Evolutionary conservation across 768 basidiomycete genomes (phyloP), one percentile per base, ranked within the genome.

Genomic region (Trametes villosa): DNA sequence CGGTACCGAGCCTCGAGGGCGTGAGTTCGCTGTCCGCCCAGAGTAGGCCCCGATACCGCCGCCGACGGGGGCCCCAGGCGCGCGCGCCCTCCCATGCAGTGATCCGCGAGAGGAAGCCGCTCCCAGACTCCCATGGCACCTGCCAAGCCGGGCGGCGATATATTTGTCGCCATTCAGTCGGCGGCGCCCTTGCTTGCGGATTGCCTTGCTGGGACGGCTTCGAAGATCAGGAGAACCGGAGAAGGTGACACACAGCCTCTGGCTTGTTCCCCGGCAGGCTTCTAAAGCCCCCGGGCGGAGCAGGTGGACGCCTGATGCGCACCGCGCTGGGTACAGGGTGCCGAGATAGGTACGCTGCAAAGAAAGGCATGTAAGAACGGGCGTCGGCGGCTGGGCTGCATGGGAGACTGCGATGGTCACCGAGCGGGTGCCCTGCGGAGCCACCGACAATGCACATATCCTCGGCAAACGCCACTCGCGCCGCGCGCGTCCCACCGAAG

Each of bases 251-350:
- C 63, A 64, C 55, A 60, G 56, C 62, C 62, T 63, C 57, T 63
- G 55, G 62, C 57, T 63, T 64, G 59, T 64, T 64, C 63, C 63
- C 59, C 63, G 63, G 59, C 4, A 44, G 22, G 63, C 63, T 64
- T 64, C 63, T 64, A 64, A 36, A 48, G 55, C 59, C 54, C 7
- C 63, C 63, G 63, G 20, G 54, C 38, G 29, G 58, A 36, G 36
- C 62, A 63, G 57, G 53, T 63, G 62, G 47, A 50, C 57, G 24
- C 31, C 38, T 49, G 52, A 18, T 46, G 36, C 48, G 33, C 27
- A 31, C 20, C 44, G 45, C 50, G 41, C 46, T 57, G 48, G 54
- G 54, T 55, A 57, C 48, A 47, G 45, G 33, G 55, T 46, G 1
- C 60, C 60, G 42, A 41, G 36, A 53, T 34, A n/a, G 51, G 60